Conservation (phyloP, 208 protist species). For the Trypanosomatidae sp. region DNA sequence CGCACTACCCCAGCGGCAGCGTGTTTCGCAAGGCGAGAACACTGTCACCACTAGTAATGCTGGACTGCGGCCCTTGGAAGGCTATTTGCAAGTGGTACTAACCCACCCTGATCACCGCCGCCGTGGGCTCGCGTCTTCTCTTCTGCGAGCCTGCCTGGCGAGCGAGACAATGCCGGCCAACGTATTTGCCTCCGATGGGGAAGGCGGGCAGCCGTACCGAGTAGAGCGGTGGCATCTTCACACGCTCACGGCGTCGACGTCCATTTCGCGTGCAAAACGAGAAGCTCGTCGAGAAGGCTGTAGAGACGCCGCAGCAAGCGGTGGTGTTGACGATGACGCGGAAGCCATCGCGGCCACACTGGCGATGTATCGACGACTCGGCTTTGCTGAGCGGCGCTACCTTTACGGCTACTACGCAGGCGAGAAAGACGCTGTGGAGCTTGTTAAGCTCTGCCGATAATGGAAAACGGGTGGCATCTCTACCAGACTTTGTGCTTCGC, state of each 20-base stretch:
- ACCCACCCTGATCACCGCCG: slow-evolving; percentile 32
- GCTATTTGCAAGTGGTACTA: slow-evolving; percentile 76
- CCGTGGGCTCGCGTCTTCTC: slow-evolving; percentile 29
- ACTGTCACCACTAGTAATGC: too few species aligned
- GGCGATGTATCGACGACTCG: slow-evolving; percentile 42
- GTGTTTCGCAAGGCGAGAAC: too few species aligned
- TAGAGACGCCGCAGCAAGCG: too few species aligned
- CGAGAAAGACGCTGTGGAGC: slow-evolving; percentile 60
- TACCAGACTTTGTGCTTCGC: too few species aligned
- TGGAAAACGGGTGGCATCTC: too few species aligned
- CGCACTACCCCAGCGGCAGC: too few species aligned
- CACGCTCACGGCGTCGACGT: slow-evolving; percentile 34
- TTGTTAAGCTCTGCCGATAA: slow-evolving; percentile 40
- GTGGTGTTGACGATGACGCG: too few species aligned
- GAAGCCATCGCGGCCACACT: slow-evolving; percentile 20
- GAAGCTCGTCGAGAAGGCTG: background rate
- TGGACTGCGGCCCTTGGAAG: slow-evolving; percentile 51
- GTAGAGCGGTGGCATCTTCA: slow-evolving; percentile 70
- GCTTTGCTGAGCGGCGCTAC: slow-evolving; percentile 50
- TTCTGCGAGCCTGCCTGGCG: slow-evolving; percentile 32
- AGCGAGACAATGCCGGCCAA: background rate
- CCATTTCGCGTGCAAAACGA: background rate
- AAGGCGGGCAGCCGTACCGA: background rate
- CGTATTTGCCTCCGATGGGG: slow-evolving; percentile 10
- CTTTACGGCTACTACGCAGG: slow-evolving; percentile 59